Conservation (phyloP, 2,329 filamentous ascomycete genomes). For the Epichloe elymi region DNA sequence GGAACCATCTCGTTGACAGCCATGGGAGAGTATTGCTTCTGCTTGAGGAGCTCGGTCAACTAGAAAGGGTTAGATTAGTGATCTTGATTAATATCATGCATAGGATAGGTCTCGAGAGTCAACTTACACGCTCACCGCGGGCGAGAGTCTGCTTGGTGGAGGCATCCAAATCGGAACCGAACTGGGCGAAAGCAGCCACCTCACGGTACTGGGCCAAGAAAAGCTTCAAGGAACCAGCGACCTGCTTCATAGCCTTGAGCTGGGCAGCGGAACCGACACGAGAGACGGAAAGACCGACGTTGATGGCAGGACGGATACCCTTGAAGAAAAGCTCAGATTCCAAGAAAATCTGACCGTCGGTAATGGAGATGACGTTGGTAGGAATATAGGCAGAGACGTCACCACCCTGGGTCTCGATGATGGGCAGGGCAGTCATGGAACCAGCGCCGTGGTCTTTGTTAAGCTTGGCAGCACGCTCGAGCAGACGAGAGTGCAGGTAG, state of each 20-base stretch:
- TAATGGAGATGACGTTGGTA: conserved; percentile 99
- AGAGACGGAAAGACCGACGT: conserved; percentile 99
- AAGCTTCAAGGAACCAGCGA: conserved; percentile 97
- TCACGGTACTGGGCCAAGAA: conserved; percentile 99
- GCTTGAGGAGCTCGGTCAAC: conserved; percentile 96
- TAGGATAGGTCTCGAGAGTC: background rate
- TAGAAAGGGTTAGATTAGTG: conserved; percentile 17
- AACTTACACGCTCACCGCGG: conserved; percentile 91
- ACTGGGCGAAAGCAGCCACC: conserved; percentile 98
- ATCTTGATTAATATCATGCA: background rate
- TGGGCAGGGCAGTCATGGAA: conserved; percentile 89
- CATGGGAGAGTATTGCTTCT: conserved; percentile 99
- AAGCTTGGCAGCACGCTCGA: conserved; percentile 99
- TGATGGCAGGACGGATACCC: conserved; percentile 99
- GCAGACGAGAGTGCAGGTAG: conserved; percentile 97
- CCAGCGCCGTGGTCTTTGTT: conserved; percentile 89
- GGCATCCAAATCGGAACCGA: conserved; percentile 98
- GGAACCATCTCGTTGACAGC: conserved; percentile 98
- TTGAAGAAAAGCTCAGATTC: conserved; percentile 99
- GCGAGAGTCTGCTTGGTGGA: conserved; percentile 95
- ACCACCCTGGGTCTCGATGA: conserved; percentile 99
- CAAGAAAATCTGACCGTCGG: conserved; percentile 99
- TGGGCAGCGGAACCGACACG: conserved; percentile 99
- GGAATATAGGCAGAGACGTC: conserved; percentile 99
- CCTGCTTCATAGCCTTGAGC: conserved; percentile 99